Base-by-base conservation (phyloP, 2,329 filamentous ascomycete species). In the Aspergillus clavatus region DNA sequence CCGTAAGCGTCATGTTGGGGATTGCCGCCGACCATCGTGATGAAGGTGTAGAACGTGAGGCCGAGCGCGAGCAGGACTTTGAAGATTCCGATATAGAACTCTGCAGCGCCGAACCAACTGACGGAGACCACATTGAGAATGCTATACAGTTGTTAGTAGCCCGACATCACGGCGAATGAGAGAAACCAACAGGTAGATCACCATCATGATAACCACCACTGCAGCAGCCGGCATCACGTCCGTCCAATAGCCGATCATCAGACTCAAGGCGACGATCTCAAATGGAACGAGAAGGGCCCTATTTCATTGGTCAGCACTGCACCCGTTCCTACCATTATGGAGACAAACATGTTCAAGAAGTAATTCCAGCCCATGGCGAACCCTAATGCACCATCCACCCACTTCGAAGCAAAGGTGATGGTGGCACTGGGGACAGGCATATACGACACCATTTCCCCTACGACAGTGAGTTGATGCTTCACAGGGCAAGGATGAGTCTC, bases 21-120 rank as follows among this genome's bases (percentile, higher is more conserved):
- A 56, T 89, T 89, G 1, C 84, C 87, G 5, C 87, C 87, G 1
- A 90, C 72, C 82, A 90, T 89, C 47, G 83, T 81, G 51, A 91
- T 73, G 56, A 93, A 86, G 2, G 87, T 89, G 38, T 53, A 61
- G 22, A 53, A 29, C 21, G 60, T 55, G 3, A 61, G 40, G 1
- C 56, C 54, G 27, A 63, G 24, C 39, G 59, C 53, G 27, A 64
- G 54, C 5, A 65, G 24, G 3, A 72, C 55, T 47, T 73, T 72
- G 53, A 66, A 63, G 50, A 62, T 61, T 0, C 70, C 67, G 21
- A 74, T 58, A 58, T 68, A 74, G 46, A 75, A 75, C 51, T 75
- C 72, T 4, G 69, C 60, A 38, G 69, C 64, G n/a, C 72, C 72
- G 46, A 68, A 75, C 38, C 58, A 65, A 3, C 58, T 53, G 1